Conservation (phyloP, 139 green algal species). For the Monoraphidium neglectum region DNA sequence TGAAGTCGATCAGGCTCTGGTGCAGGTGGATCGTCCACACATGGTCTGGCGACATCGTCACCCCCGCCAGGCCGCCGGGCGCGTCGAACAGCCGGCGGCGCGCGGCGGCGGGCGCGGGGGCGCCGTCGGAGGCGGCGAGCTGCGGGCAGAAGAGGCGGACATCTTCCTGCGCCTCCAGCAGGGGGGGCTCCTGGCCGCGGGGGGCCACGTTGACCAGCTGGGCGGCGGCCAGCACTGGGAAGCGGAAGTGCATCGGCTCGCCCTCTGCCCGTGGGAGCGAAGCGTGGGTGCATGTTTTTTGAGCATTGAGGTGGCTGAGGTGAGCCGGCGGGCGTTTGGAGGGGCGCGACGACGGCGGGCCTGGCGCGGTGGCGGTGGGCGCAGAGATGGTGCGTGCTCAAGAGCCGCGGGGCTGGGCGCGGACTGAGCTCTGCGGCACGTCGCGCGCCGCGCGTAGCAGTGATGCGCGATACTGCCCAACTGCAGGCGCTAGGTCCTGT, state of each 20-base stretch:
- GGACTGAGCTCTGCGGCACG: too few relatives aligned
- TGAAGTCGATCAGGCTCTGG: constrained; percentile 24
- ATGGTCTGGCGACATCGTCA: background rate
- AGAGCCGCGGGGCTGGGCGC: too few relatives aligned
- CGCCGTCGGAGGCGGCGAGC: background rate
- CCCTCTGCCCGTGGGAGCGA: too few relatives aligned
- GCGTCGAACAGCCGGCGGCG: constrained; percentile 19
- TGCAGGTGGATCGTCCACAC: constrained; percentile 25
- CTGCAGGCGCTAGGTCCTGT: too few relatives aligned
- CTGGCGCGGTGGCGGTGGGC: too few relatives aligned
- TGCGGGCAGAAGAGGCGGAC: background rate
- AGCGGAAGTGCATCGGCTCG: constrained; percentile 3
- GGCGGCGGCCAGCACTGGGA: constrained; percentile 22
- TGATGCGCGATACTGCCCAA: too few relatives aligned
- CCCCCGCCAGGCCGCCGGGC: constrained; percentile 3
- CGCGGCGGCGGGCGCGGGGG: background rate
- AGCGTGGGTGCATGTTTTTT: too few relatives aligned
- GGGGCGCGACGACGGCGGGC: too few relatives aligned
- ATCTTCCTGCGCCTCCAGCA: constrained; percentile 2
- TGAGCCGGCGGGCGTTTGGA: too few relatives aligned
- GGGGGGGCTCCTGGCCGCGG: background rate
- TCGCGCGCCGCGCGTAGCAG: too few relatives aligned
- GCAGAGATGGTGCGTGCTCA: too few relatives aligned
- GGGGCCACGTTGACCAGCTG: constrained; percentile 3
- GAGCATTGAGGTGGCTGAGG: too few relatives aligned